A percentile compares a stretch with the other conserved stretches of the same genome.
These are phyloP conservation scores for Colletotrichum euphorbiae DNA, from an alignment of 2,329 filamentous ascomycete genomes.

Conservation along the genomic window DNA sequence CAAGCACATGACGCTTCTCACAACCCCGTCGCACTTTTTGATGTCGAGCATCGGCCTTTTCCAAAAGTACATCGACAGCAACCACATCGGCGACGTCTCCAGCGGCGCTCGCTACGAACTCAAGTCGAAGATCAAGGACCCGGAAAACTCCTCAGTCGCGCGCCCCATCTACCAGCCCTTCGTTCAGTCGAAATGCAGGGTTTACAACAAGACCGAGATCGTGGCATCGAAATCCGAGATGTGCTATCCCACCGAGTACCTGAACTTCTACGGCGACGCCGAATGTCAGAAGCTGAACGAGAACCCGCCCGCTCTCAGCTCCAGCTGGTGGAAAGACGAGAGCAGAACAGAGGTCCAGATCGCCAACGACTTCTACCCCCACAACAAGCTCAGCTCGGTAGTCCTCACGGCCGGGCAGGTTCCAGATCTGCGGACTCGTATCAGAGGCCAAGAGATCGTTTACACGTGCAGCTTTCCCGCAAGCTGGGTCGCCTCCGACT, in stretches of 20 bases:
- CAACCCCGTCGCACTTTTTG: slow-evolving; percentile 8
- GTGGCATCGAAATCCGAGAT: neutral
- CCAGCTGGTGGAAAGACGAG: neutral
- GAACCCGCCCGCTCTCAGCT: neutral
- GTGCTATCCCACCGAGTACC: neutral
- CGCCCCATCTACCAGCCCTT: slow-evolving; percentile 11
- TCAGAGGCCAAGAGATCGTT: neutral
- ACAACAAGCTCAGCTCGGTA: neutral
- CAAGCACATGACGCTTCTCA: neutral
- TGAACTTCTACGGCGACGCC: slow-evolving; percentile 6
- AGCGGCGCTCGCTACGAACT: neutral
- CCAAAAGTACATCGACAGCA: neutral
- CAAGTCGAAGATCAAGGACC: neutral
- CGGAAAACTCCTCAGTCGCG: no score
- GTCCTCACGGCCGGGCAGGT: slow-evolving; percentile 3
- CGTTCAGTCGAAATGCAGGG: slow-evolving; percentile 1
- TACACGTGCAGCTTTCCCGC: slow-evolving; percentile 17
- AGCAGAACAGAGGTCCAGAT: neutral
- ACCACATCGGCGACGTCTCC: neutral
- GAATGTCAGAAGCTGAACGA: neutral
- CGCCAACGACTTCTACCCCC: neutral
- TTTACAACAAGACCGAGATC: neutral
- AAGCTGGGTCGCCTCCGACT: slow-evolving; percentile 10
- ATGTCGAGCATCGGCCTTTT: neutral
- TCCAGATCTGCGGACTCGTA: neutral